Percentiles rank a stretch among this genome's conserved stretches.
These are phyloP conservation scores for Suhomyces prunicola DNA, from an alignment of 805 yeast species.

Conservation along the genomic window DNA sequence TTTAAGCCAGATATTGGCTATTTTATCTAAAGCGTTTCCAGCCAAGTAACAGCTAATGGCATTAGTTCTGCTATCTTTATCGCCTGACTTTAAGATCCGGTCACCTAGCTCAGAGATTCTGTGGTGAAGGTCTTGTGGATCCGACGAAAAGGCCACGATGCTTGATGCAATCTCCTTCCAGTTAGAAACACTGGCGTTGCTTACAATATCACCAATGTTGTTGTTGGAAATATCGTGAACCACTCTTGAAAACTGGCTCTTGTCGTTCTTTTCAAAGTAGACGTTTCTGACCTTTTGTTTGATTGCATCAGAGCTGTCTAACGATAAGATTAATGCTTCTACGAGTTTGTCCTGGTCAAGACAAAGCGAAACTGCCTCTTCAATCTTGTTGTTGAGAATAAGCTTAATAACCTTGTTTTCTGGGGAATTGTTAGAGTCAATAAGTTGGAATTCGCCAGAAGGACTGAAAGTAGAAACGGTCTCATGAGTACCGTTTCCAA, in stretches of 20 bases:
- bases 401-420: slow-evolving; percentile 41
- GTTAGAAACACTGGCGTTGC: slow-evolving; percentile 68
- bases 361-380: slow-evolving; percentile 65
- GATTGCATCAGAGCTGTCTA: slow-evolving; percentile 57
- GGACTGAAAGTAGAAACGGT: slow-evolving; percentile 38
- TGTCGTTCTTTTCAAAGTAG: slow-evolving; percentile 59
- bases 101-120: slow-evolving; percentile 73
- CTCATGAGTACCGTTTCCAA: slow-evolving; percentile 23
- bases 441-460: slow-evolving; percentile 49
- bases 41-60: slow-evolving; percentile 78
- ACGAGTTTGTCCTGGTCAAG: slow-evolving; percentile 58
- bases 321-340: slow-evolving; percentile 82
- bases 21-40: slow-evolving; percentile 76
- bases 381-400: slow-evolving; percentile 59
- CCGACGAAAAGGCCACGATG: slow-evolving; percentile 53
- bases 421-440: slow-evolving; percentile 32
- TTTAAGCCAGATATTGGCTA: slow-evolving; percentile 77
- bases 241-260: slow-evolving; percentile 64
- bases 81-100: slow-evolving; percentile 46
- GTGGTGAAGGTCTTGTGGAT: slow-evolving; percentile 47
- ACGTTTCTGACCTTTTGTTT: slow-evolving; percentile 68
- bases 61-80: slow-evolving; percentile 52
- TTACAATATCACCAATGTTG: slow-evolving; percentile 65
- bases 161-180: slow-evolving; percentile 84
- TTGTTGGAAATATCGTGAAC: slow-evolving; percentile 60